Conservation (phyloP, 176 grass and related monocot genomes). For the Poa pratensis region DNA sequence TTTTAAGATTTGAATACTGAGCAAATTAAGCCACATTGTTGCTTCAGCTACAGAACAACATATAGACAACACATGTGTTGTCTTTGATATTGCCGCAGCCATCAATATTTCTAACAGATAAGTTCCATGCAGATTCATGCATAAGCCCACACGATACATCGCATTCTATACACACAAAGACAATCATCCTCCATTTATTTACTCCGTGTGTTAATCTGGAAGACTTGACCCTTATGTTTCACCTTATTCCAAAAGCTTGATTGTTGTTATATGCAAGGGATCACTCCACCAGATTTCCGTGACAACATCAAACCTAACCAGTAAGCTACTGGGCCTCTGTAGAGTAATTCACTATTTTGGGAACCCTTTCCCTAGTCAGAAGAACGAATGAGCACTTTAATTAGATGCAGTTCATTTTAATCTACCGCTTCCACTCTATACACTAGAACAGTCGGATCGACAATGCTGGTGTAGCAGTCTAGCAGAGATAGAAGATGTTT, state of each 20-base stretch:
- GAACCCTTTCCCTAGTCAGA: no score
- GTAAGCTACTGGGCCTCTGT: no score
- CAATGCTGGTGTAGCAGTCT: background rate
- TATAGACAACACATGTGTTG: background rate
- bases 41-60: background rate
- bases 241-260: background rate
- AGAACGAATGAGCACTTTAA: no score
- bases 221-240: background rate
- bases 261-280: constrained; percentile 21
- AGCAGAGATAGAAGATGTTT: background rate
- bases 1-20: constrained; percentile 19
- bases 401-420: background rate
- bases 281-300: no score
- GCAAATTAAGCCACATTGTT: background rate
- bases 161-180: background rate
- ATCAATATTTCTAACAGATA: no score
- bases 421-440: background rate
- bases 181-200: background rate
- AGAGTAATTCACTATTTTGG: no score
- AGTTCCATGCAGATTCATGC: no score
- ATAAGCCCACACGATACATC: background rate
- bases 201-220: background rate
- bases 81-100: background rate
- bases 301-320: background rate
- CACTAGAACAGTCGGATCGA: background rate